Evolutionary conservation across 352 stramenopile genomes (phyloP).

Genomic region (Plasmopara muralis): DNA sequence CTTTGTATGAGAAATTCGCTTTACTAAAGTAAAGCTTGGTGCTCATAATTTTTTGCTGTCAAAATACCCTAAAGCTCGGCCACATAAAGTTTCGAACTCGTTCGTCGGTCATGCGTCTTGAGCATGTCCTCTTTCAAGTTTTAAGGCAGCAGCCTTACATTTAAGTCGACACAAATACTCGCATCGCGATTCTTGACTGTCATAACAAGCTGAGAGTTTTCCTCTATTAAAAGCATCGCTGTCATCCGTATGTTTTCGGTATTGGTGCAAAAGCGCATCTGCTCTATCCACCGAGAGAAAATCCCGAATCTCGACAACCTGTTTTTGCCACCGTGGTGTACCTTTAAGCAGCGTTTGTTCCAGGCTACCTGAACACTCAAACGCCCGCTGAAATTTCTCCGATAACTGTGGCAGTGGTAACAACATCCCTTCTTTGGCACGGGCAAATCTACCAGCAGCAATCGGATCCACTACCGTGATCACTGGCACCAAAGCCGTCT

Average conservation of each 20-base stretch:
- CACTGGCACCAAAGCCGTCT: slow-evolving; percentile 50
- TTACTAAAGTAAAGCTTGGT: no score
- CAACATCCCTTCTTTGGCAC: background rate
- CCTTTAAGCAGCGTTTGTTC: slow-evolving; percentile 3
- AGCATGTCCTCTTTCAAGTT: background rate
- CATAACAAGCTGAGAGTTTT: slow-evolving; percentile 17
- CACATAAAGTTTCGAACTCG: no score
- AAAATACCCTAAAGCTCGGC: background rate
- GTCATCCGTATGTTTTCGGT: background rate
- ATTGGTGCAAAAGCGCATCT: slow-evolving; percentile 11
- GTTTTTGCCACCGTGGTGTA: slow-evolving; percentile 5
- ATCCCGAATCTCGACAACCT: slow-evolving; percentile 20
- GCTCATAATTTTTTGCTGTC: background rate
- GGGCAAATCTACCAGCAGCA: slow-evolving; percentile 4
- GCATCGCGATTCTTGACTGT: slow-evolving; percentile 13
- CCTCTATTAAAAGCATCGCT: background rate
- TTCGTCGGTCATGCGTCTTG: slow-evolving; percentile 2
- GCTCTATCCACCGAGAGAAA: slow-evolving; percentile 26
- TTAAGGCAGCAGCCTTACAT: slow-evolving; percentile 11
- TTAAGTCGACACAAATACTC: slow-evolving; percentile 23
- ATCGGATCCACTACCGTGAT: slow-evolving; percentile 45
- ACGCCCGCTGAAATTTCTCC: slow-evolving; percentile 21
- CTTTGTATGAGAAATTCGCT: no score
- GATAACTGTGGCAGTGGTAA: slow-evolving; percentile 10
- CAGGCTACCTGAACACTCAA: slow-evolving; percentile 8